Evolutionary conservation across 768 basidiomycete species (phyloP), one percentile per base, ranked within the genome.

Genomic region (Termitomyces sp.): DNA sequence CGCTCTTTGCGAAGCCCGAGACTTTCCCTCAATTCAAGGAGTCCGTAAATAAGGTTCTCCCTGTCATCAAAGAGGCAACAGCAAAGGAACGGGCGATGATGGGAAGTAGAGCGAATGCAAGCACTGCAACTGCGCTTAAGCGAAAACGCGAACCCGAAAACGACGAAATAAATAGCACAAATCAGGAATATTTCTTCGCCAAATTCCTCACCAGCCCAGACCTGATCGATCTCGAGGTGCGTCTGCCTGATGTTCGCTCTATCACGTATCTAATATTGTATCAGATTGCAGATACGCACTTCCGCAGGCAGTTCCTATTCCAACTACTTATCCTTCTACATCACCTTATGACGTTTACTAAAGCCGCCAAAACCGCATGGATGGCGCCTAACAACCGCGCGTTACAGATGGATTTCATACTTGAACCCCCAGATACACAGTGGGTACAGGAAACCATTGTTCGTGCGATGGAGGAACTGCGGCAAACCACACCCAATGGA

Each of bases 191-290:
- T 67, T 96, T 95, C 72, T 95, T 94, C 65, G 91, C 94, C 37
- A 97, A 95, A 70, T 95, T 93, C 71, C 73, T 97, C 53, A 96
- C 94, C 0, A 92, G 85, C 59, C 86, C 90, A 0, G 91, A 94
- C 54, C 74, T 97, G 21, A 75, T 94, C 16, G 92, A 90, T 51
- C 84, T 94, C 46, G 93, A 97, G 80, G 94, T 93, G 50, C 49
- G 77, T 63, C 32, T 6, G 1, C 12, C 17, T 43, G 2, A 35
- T 37, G 49, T 28, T 39, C 61, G 54, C 6, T 34, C 8, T 37
- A 6, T 23, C 28, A 8, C 3, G 5, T 17, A 21, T 16, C 34
- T 50, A 52, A 51, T 60, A 46, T 56, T 55, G 45, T 59, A 45
- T 25, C 61, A 94, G 93, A 82, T 95, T 52, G 88, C 92, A 21